Conservation (phyloP, 2,329 filamentous ascomycete genomes). For the Fusarium chuoi region DNA sequence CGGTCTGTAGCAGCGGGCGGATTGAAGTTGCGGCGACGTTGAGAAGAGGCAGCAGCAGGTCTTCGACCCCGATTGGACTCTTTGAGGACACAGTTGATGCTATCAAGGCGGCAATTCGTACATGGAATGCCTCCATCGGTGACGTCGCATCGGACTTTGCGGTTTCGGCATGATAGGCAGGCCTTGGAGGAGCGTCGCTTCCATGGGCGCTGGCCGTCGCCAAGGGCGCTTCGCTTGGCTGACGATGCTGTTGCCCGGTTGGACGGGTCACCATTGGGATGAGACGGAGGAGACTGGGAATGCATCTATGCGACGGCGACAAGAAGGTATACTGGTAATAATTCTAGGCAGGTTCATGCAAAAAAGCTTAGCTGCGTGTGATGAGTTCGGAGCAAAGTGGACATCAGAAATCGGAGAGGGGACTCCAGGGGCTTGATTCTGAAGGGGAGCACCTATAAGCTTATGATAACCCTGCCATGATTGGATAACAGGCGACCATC, state of each 20-base stretch:
- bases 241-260: neutral
- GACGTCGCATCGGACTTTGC: neutral
- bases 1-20: neutral
- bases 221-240: neutral
- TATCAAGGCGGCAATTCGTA: neutral
- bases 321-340: neutral
- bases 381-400: neutral
- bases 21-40: neutral
- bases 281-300: neutral
- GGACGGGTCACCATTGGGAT: neutral
- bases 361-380: neutral
- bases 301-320: neutral
- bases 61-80: neutral
- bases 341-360: too few relatives aligned
- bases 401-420: neutral
- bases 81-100: neutral
- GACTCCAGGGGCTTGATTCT: neutral
- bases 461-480: neutral
- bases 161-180: neutral
- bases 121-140: neutral
- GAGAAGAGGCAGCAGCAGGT: neutral
- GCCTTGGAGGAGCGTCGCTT: neutral
- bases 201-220: neutral
- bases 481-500: neutral
- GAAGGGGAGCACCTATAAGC: neutral